A percentile compares a stretch with the other conserved stretches of the same genome.
These are phyloP conservation scores for Mucor lusitanicus DNA, from an alignment of 371 early-diverging fungal genomes.

Conservation along the genomic window DNA sequence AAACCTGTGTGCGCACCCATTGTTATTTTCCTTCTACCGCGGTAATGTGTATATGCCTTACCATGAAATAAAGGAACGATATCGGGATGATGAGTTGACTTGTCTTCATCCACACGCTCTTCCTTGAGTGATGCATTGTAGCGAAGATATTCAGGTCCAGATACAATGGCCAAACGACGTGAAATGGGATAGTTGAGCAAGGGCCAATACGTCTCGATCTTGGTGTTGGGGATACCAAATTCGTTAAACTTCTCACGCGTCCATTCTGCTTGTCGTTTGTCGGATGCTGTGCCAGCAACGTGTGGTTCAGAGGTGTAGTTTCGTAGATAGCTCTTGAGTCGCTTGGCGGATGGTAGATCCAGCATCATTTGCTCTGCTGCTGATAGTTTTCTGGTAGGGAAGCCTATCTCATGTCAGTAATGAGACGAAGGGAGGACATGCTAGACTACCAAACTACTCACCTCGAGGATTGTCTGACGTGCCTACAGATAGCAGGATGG, in stretches of 20 bases:
- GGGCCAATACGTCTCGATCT: constrained; percentile 63
- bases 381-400: constrained; percentile 17
- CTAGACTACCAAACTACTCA: too few relatives aligned
- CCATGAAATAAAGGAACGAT: constrained; percentile 68
- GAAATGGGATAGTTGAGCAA: constrained; percentile 60
- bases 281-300: constrained; percentile 54
- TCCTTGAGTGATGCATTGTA: constrained; percentile 63
- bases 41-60: neutral
- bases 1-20: constrained; percentile 18
- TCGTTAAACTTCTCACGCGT: constrained; percentile 55
- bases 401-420: constrained; percentile 1
- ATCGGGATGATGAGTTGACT: constrained; percentile 46
- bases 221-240: constrained; percentile 55
- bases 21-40: neutral
- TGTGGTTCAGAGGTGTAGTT: constrained; percentile 59
- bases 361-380: constrained; percentile 23
- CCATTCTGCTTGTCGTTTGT: constrained; percentile 57
- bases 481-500: constrained; percentile 10
- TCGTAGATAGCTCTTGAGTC: constrained; percentile 12
- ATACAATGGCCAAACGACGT: constrained; percentile 58
- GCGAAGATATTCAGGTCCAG: constrained; percentile 47
- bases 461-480: constrained; percentile 6
- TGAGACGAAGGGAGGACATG: too few relatives aligned
- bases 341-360: constrained; percentile 18
- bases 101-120: constrained; percentile 59